Conservation (phyloP, 331 rosid species). For the Cydonia oblonga region DNA sequence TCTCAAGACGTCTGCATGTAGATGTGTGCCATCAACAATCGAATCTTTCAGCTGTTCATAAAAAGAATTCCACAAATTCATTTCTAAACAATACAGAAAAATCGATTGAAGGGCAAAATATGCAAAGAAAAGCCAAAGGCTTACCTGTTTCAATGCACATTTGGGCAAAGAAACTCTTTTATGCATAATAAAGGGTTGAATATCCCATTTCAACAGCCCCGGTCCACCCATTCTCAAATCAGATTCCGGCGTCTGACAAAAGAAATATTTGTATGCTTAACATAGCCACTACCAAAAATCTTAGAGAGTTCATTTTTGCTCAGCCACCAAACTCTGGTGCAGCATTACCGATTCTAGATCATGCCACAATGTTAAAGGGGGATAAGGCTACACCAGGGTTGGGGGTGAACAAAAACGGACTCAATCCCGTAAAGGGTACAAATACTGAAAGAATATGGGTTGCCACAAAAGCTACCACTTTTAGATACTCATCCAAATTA, state of each 20-base stretch:
- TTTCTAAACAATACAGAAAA: conserved; percentile 5
- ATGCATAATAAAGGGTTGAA: conserved; percentile 31
- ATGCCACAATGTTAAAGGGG: too few species aligned
- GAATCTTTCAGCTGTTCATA: conserved; percentile 57
- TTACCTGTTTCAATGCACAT: conserved; percentile 55
- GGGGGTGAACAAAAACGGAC: too few species aligned
- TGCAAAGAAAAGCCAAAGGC: not conserved
- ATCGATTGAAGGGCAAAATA: not conserved
- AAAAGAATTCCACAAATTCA: conserved; percentile 7
- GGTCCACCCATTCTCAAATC: conserved; percentile 24
- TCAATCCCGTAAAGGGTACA: not conserved
- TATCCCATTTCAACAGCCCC: conserved; percentile 35
- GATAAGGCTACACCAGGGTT: too few species aligned
- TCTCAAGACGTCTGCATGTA: conserved; percentile 38
- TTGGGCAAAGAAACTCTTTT: conserved; percentile 40
- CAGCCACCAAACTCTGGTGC: too few species aligned
- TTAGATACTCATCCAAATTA: not conserved
- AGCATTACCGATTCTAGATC: too few species aligned
- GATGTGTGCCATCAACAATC: conserved; percentile 47
- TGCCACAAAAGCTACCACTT: not conserved
- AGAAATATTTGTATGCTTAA: not conserved
- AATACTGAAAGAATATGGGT: not conserved
- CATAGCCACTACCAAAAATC: not conserved
- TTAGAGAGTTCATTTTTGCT: not conserved
- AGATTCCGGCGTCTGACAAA: conserved; percentile 32